Percentiles rank a stretch among this genome's conserved stretches.
These are phyloP conservation scores for Starmerella sirachaensis DNA, from an alignment of 805 yeast genomes.

Conservation along the genomic window DNA sequence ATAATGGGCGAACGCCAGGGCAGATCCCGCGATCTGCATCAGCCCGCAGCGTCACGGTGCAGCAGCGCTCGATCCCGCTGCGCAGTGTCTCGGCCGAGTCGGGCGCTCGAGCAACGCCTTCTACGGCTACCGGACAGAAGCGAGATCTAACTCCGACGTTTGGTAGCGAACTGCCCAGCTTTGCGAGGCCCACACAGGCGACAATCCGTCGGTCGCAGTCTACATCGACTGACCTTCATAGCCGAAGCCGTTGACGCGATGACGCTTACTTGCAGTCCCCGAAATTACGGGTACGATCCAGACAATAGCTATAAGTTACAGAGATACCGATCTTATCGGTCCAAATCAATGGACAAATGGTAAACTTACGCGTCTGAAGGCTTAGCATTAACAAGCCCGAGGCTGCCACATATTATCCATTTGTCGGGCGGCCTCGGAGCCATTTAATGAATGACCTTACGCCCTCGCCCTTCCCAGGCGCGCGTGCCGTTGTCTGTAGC, in stretches of 20 bases:
- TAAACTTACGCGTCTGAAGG: no score
- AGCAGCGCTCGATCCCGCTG: neutral
- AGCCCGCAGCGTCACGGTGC: neutral
- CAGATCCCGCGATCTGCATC: neutral
- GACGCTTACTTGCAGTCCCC: neutral
- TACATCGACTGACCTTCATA: constrained; percentile 1
- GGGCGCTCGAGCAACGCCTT: neutral
- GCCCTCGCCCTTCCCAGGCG: no score
- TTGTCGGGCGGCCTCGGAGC: no score
- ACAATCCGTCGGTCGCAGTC: constrained; percentile 18
- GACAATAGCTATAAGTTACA: no score
- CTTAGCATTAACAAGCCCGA: no score
- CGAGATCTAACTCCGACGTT: neutral
- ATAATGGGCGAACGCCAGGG: no score
- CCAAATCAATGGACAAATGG: no score
- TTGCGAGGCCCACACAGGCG: constrained; percentile 22
- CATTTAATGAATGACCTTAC: no score
- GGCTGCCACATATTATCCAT: no score
- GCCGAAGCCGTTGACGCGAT: neutral
- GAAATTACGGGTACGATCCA: neutral
- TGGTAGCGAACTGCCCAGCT: constrained; percentile 14
- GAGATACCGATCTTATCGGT: no score
- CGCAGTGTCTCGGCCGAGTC: neutral
- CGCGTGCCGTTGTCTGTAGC: no score
- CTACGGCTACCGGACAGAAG: neutral